Evolutionary conservation across 495 filamentous ascomycete genomes (phyloP).

Genomic region (Penicillium diatomitis): DNA sequence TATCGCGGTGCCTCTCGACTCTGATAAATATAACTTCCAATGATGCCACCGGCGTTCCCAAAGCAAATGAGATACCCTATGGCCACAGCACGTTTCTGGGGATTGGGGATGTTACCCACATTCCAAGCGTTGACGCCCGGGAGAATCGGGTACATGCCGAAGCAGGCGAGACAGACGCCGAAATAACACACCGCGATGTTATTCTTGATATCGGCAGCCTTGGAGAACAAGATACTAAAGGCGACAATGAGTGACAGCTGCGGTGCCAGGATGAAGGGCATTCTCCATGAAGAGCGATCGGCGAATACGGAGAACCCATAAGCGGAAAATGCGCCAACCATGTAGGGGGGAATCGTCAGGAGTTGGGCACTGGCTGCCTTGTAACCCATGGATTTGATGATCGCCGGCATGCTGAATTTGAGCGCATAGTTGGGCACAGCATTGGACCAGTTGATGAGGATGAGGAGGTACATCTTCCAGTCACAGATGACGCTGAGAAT

Average conservation of each 20-base stretch:
- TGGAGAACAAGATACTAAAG: conserved; percentile 11
- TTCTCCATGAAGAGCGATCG: conserved; percentile 17
- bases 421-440: conserved; percentile 39
- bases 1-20: conserved; percentile 12
- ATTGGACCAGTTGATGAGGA: conserved; percentile 7
- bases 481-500: conserved; percentile 7
- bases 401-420: conserved; percentile 45
- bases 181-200: conserved; percentile 18
- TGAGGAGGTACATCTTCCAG: conserved; percentile 14
- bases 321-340: conserved; percentile 11
- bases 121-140: conserved; percentile 22
- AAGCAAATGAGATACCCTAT: conserved; percentile 16
- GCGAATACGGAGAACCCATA: conserved; percentile 11
- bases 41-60: conserved; percentile 13
- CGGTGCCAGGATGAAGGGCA: conserved; percentile 17
- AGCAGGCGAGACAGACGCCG: conserved; percentile 10
- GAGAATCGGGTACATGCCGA: conserved; percentile 21
- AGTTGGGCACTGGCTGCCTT: conserved; percentile 27
- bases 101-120: conserved; percentile 9
- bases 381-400: conserved; percentile 40
- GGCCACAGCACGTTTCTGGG: conserved; percentile 12
- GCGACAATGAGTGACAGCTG: conserved; percentile 8
- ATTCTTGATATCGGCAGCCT: conserved; percentile 7
- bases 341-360: conserved; percentile 22
- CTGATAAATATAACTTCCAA: conserved; percentile 15